Base-by-base conservation (phyloP, 441 rosid species). In the Pelargonium myrrhifolium region DNA sequence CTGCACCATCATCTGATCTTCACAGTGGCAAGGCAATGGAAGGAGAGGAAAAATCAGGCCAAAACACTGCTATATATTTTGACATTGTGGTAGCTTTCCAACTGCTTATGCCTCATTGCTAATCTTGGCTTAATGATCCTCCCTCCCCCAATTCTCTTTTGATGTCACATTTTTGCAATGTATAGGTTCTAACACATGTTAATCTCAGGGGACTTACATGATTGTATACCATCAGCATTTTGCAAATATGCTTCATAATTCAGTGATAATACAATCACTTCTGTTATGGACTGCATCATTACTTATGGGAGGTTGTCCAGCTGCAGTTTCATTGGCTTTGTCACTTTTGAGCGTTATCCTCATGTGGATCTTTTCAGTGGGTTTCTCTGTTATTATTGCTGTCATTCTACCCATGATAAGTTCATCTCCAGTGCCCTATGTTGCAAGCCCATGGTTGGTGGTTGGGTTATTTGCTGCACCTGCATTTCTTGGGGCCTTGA, bases 401-500 rank as follows among this genome's bases (percentile, higher is more conserved):
- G 86, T 88, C 68, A 45, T 84, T 82, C 83, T 94, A 11, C 89
- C 98, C 10, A 83, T 67, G 72, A 75, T 92, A 78, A 84, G 88
- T 72, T 63, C 93, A 62, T 84, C 96, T 3, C 96, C 91, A 14
- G 85, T 85, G 74, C 90, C 99, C 18, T 92, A 81, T 85, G 81
- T 85, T 79, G 88, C 97, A 37, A 80, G 74, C 68, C 98, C 99
- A 20, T 89, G 89, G 96, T 74, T 94, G 81, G 81, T 66, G 20
- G 64, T 89, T 78, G 97, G 98, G 69, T 78, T 94, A 72, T 92
- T 92, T 83, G 93, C 80, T 74, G 86, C 92, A 4, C 99, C 99
- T 78, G 93, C 97, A 62, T 70, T 88, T 55, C 82, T 89, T 62
- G 98, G 99, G 76, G 94, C 99, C 45, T 72, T 88, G 72, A 83